Evolutionary conservation across 2,329 filamentous ascomycete genomes (phyloP), one percentile per base, ranked within the genome.

Genomic region (Epichloe aotearoae): DNA sequence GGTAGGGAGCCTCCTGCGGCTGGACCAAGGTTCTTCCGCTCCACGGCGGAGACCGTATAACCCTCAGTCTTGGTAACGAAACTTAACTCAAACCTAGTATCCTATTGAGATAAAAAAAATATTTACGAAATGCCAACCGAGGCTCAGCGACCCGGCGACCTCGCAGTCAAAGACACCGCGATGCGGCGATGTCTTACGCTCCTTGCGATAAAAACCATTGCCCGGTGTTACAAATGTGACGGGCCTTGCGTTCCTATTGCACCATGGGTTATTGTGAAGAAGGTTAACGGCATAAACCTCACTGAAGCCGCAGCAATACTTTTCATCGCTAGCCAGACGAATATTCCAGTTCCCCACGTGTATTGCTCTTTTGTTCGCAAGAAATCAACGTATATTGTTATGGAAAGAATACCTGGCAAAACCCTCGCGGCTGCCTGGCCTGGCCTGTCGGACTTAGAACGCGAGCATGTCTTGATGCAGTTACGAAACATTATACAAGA

Each of bases 321-420:
- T 0, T 60, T 59, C 15, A 36, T 61, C 6, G 50, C 58, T 12
- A 15, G 44, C 3, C 52, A 54, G 30, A 61, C 57, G 10, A 56
- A 53, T 2, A 54, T 62, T 19, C 56, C 60, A 3, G 55, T 61
- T 1, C 58, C 57, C 0, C 39, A 30, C 0, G 41, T 62, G 1
- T 45, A 60, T 44, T 60, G 55, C 34, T 55, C 58, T 0, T 76
- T 76, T 47, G 49, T 62, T 1, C 60, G 66, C 49, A 63, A 65
- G 10, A 64, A 64, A 17, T 54, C 55, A 4, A 62, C 68, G 0
- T 73, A 73, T 55, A 74, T 76, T 42, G 61, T 75, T 1, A 77
- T 76, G 72, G 61, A 66, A 41, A 55, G 61, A 3, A 57, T 67
- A 6, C 54, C 53, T 1, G 66, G 64, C 12, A 17, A 51, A 11